phyloP scores from a whole-genome alignment of 768 basidiomycete genomes.

The Omphalotus guepiniiformis region DNA sequence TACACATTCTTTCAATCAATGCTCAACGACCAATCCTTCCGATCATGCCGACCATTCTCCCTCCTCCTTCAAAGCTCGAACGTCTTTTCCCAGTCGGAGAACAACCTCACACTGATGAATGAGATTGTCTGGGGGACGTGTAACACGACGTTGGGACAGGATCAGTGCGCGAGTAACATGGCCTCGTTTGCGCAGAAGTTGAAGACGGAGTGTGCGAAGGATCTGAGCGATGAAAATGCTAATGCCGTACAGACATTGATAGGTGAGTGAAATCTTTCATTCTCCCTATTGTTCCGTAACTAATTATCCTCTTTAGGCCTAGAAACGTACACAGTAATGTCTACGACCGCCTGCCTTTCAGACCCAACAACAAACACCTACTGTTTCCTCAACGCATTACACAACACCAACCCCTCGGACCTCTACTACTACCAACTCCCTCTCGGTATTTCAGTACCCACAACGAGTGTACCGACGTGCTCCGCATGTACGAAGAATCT shows the following conservation, averaged over 20 bases:
- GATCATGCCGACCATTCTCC: slow-evolving; percentile 69
- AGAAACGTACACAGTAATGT: slow-evolving; percentile 58
- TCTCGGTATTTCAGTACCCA: slow-evolving; percentile 51
- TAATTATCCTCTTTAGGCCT: slow-evolving; percentile 39
- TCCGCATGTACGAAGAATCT: slow-evolving; percentile 59
- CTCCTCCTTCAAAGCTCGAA: not conserved
- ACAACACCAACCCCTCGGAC: slow-evolving; percentile 54
- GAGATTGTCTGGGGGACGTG: slow-evolving; percentile 76
- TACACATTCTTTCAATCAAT: slow-evolving; percentile 73
- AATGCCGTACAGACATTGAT: slow-evolving; percentile 51
- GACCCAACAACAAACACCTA: slow-evolving; percentile 59
- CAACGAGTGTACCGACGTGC: slow-evolving; percentile 49
- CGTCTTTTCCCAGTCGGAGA: slow-evolving; percentile 46
- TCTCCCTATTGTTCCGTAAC: not conserved
- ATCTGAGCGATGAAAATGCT: slow-evolving; percentile 48
- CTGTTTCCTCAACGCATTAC: slow-evolving; percentile 69
- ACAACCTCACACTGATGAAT: slow-evolving; percentile 60
- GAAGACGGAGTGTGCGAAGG: slow-evolving; percentile 47
- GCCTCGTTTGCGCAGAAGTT: slow-evolving; percentile 51
- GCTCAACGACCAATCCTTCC: slow-evolving; percentile 56
- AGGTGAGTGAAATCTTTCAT: slow-evolving; percentile 34
- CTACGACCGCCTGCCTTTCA: slow-evolving; percentile 53
- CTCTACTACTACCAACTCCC: slow-evolving; percentile 72
- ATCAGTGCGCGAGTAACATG: slow-evolving; percentile 67
- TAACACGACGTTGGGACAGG: slow-evolving; percentile 46